phyloP scores from a whole-genome alignment of 345 rosid species.

The Excoecaria cochinchinensis region DNA sequence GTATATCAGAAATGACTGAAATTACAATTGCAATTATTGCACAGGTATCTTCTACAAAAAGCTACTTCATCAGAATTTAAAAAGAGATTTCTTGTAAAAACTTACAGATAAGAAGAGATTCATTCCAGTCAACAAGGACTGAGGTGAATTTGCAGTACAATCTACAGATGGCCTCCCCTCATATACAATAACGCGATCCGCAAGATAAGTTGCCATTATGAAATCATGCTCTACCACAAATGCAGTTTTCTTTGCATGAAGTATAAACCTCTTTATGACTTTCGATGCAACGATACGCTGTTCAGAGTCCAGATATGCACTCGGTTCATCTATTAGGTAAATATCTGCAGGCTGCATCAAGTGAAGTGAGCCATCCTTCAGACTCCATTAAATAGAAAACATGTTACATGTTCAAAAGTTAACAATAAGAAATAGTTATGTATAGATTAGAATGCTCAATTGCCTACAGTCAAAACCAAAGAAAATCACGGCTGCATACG shows the following conservation, averaged over 20 bases:
- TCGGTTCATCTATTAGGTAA: constrained; percentile 96
- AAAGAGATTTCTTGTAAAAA: not conserved
- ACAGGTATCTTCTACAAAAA: not conserved
- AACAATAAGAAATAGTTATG: not conserved
- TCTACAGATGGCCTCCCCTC: constrained; percentile 90
- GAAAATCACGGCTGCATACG: not conserved
- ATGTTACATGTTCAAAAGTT: not conserved
- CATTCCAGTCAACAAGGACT: constrained; percentile 94
- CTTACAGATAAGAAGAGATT: constrained; percentile 96
- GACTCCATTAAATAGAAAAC: not conserved
- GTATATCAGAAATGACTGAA: not conserved
- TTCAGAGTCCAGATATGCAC: constrained; percentile 99
- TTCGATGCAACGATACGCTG: constrained; percentile 97
- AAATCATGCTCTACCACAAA: constrained; percentile 99
- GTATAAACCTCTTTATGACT: constrained; percentile 96
- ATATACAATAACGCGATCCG: constrained; percentile 90
- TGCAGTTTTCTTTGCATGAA: constrained; percentile 98
- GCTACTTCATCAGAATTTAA: not conserved
- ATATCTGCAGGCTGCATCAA: constrained; percentile 92
- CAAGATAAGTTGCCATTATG: constrained; percentile 94
- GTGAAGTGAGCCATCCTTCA: constrained; percentile 11
- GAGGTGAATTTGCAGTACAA: constrained; percentile 91
- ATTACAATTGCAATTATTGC: not conserved
- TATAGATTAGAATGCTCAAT: not conserved
- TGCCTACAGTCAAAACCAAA: not conserved